These are phyloP conservation scores for Punctularia strigosozonata DNA, from an alignment of 768 basidiomycete genomes.

Conservation along the genomic window DNA sequence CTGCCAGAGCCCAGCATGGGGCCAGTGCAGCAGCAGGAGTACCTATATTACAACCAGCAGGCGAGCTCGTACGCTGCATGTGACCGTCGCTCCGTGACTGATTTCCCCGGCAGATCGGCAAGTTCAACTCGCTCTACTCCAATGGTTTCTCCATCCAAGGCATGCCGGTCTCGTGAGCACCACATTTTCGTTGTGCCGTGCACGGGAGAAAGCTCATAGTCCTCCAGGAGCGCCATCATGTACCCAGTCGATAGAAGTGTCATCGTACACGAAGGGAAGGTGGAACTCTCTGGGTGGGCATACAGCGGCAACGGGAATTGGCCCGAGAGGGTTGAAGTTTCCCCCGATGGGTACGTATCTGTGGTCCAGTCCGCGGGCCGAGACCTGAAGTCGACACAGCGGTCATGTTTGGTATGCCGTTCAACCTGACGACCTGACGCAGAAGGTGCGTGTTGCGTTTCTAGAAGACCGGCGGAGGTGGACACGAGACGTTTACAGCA, in stretches of 20 bases:
- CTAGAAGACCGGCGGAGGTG: no score
- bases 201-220: not conserved
- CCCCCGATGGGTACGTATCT: constrained; percentile 32
- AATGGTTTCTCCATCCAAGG: constrained; percentile 46
- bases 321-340: constrained; percentile 46
- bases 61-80: constrained; percentile 12
- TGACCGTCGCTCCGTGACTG: no score
- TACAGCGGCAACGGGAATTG: constrained; percentile 32
- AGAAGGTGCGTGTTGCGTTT: constrained; percentile 32
- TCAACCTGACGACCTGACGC: constrained; percentile 32
- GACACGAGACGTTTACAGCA: constrained; percentile 18
- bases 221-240: constrained; percentile 35
- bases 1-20: constrained; percentile 35
- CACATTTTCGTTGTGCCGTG: not conserved
- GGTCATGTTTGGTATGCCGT: constrained; percentile 41
- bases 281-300: constrained; percentile 24
- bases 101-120: constrained; percentile 28
- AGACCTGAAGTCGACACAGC: constrained; percentile 11
- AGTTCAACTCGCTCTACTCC: constrained; percentile 39
- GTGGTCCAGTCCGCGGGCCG: no score
- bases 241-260: constrained; percentile 31
- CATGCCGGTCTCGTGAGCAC: constrained; percentile 44
- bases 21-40: constrained; percentile 41
- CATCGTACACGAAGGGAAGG: constrained; percentile 35
- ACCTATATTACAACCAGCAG: constrained; percentile 39